Conservation (phyloP, 805 yeast species). For the Grigorovia yakushimaensis region DNA sequence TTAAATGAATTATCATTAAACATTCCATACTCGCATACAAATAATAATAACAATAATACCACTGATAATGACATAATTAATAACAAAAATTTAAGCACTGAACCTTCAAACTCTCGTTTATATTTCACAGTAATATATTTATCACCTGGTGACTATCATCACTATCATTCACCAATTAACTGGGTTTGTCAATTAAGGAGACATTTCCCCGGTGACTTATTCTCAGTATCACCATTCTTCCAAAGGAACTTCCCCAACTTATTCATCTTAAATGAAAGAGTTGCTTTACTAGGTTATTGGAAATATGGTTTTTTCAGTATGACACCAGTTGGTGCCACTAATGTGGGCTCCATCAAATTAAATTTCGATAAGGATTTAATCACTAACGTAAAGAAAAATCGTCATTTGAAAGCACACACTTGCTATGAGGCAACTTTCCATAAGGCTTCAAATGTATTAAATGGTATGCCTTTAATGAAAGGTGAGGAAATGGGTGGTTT, state of each 20-base stretch:
- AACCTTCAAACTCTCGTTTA: slow-evolving; percentile 44
- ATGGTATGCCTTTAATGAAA: slow-evolving; percentile 80
- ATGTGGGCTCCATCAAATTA: slow-evolving; percentile 88
- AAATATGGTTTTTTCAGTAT: slow-evolving; percentile 92
- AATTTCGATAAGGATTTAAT: slow-evolving; percentile 85
- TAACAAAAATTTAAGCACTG: slow-evolving; percentile 6
- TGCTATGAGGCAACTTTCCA: slow-evolving; percentile 92
- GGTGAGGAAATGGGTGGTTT: slow-evolving; percentile 98
- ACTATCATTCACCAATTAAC: slow-evolving; percentile 89
- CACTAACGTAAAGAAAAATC: slow-evolving; percentile 56
- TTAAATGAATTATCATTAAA: slow-evolving; percentile 26
- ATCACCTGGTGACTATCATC: slow-evolving; percentile 98
- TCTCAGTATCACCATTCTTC: slow-evolving; percentile 93
- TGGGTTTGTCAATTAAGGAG: slow-evolving; percentile 94
- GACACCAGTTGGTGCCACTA: slow-evolving; percentile 99
- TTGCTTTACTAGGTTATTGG: slow-evolving; percentile 92
- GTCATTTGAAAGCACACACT: slow-evolving; percentile 54
- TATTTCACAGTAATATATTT: slow-evolving; percentile 86
- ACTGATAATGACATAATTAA: neutral
- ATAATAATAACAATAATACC: slow-evolving; percentile 3
- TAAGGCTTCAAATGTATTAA: slow-evolving; percentile 61
- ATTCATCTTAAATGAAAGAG: slow-evolving; percentile 89
- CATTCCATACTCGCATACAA: slow-evolving; percentile 6
- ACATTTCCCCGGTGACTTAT: slow-evolving; percentile 91
- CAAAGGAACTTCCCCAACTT: slow-evolving; percentile 79